Percentiles rank a stretch among this genome's conserved stretches.
phyloP scores from a whole-genome alignment of 345 rosid species.

The Arabis hirsuta region DNA sequence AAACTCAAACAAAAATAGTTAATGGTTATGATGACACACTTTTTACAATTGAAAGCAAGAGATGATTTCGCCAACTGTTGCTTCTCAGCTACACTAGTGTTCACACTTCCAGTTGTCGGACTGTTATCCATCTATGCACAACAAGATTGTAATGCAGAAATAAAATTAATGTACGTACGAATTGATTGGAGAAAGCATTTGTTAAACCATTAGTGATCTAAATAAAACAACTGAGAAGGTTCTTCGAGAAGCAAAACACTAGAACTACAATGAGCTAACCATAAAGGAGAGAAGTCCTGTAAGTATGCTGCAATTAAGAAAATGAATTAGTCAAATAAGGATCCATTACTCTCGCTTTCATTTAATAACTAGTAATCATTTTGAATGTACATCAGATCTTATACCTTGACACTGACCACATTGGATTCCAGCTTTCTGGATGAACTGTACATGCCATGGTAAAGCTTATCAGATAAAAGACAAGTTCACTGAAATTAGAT shows the following conservation, averaged over 20 bases:
- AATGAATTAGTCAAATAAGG: neutral
- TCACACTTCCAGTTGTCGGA: constrained; percentile 92
- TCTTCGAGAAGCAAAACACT: neutral
- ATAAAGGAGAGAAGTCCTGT: constrained; percentile 98
- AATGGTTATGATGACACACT: constrained; percentile 50
- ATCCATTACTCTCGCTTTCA: neutral
- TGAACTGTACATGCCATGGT: constrained; percentile 69
- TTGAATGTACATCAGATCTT: constrained; percentile 4
- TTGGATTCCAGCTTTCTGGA: constrained; percentile 99
- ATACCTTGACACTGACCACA: constrained; percentile 99
- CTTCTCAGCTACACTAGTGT: constrained; percentile 69
- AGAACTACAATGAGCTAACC: constrained; percentile 56
- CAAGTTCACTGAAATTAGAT: neutral
- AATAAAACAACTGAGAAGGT: no score
- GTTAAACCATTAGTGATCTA: no score
- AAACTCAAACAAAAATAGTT: neutral
- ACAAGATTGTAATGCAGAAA: constrained; percentile 7
- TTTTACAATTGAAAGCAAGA: constrained; percentile 86
- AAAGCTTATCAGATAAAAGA: constrained; percentile 13
- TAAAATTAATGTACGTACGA: no score
- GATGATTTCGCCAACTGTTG: constrained; percentile 77
- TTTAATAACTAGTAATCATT: neutral
- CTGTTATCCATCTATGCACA: constrained; percentile 75
- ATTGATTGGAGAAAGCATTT: no score
- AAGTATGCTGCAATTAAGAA: constrained; percentile 72